These are phyloP conservation scores for Lecanicillium sp. DNA, from an alignment of 2,329 filamentous ascomycete genomes.

Conservation along the genomic window DNA sequence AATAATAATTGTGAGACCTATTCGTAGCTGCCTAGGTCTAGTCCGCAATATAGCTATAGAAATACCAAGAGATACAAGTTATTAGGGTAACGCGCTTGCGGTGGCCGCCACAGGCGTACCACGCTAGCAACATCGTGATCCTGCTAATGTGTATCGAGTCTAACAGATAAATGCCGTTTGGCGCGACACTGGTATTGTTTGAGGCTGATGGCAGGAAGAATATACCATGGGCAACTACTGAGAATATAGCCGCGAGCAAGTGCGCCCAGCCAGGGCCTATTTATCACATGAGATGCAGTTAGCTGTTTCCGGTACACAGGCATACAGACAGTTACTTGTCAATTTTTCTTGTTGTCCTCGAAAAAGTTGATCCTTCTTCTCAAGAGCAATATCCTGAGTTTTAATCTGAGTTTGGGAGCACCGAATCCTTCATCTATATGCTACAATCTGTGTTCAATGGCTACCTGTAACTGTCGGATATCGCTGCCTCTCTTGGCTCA, in stretches of 20 bases:
- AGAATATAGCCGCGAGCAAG: not conserved
- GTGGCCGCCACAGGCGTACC: not conserved
- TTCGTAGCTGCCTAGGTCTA: too few relatives aligned
- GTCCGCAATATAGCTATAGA: too few relatives aligned
- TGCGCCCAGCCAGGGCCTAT: not conserved
- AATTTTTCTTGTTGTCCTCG: too few relatives aligned
- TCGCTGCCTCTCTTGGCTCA: conserved; percentile 4
- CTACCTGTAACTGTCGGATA: conserved; percentile 9
- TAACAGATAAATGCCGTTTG: not conserved
- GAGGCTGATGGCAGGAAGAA: not conserved
- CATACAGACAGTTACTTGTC: too few relatives aligned
- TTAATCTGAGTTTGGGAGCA: too few relatives aligned
- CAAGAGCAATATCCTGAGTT: too few relatives aligned
- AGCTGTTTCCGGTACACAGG: too few relatives aligned
- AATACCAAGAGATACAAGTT: not conserved
- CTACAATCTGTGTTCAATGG: too few relatives aligned
- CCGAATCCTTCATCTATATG: too few relatives aligned
- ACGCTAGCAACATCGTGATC: not conserved
- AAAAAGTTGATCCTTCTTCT: too few relatives aligned
- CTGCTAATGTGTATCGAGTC: not conserved
- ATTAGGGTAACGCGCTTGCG: not conserved
- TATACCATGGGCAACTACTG: not conserved
- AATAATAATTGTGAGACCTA: too few relatives aligned
- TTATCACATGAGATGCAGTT: too few relatives aligned
- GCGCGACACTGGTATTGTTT: not conserved